Evolutionary conservation across 129 eudicot genomes (phyloP), one percentile per base, ranked within the genome.

Genomic region (Kitagawia praeruptora): DNA sequence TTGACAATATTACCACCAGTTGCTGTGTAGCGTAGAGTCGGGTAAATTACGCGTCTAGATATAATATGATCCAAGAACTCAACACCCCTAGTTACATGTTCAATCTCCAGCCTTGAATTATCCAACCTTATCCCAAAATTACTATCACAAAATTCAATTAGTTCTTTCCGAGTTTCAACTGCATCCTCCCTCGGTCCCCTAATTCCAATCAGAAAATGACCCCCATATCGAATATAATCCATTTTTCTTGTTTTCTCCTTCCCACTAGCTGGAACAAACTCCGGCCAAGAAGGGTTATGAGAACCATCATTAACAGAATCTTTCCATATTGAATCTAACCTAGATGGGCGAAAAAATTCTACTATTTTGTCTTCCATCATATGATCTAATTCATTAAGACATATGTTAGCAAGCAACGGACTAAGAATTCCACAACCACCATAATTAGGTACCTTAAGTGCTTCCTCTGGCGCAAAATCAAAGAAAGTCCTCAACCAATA

Each of bases 261-360:
- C 64, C 93, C 97, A 67, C 99, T 90, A 11, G 96, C 83, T 18
- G 94, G 99, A 61, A 95, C 99, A 80, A 95, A 95, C 84, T 95
- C 99, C 3, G 99, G 99, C 99, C 99, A 95, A 21, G 99, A 90
- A 10, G 99, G 92, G 34, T 93, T 90, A 83, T 86, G 87, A 72
- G 83, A 71, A 19, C 79, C 85, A 82, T 91, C 92, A 79, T 80
- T 74, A 3, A 72, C 79, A 6, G 88, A 79, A 79, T 81, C 79
- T 76, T 88, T 88, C 89, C 87, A 83, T 77, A 80, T 75, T 7
- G 87, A 82, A 84, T 86, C 87, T 71, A 77, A 76, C 58, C 85
- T 75, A 42, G 81, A 82, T 3, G 89, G 94, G 76, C 67, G 77
- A 46, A 81, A 90, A 79, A 92, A 90, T 31, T 79, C 83, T 42